Evolutionary conservation across 345 rosid species (phyloP).

Genomic region (Cardamine resedifolia): DNA sequence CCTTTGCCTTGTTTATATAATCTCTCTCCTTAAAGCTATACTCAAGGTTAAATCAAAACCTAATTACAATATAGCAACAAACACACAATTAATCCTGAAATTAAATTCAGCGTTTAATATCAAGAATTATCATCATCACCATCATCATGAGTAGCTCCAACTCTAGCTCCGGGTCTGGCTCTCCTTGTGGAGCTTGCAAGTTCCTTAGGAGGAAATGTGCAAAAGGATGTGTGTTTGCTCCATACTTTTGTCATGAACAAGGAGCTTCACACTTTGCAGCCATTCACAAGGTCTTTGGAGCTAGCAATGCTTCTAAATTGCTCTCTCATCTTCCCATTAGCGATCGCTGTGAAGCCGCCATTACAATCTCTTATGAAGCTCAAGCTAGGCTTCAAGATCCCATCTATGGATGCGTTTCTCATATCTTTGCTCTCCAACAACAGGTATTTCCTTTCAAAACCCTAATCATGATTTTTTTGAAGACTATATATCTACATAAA

Average conservation of each 20-base stretch:
- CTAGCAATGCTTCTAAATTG: constrained; percentile 89
- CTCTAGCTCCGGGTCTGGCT: constrained; percentile 66
- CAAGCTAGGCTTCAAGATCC: constrained; percentile 97
- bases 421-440: constrained; percentile 92
- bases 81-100: constrained; percentile 4
- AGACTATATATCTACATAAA: constrained; percentile 8
- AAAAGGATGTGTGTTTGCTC: constrained; percentile 92
- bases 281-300: constrained; percentile 94
- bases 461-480: constrained; percentile 17
- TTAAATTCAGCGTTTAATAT: not conserved
- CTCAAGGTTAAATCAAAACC: constrained; percentile 40
- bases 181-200: constrained; percentile 99
- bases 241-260: constrained; percentile 92
- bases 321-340: constrained; percentile 71
- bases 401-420: constrained; percentile 92
- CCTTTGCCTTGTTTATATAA: constrained; percentile 65
- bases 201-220: constrained; percentile 92
- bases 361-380: constrained; percentile 95
- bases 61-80: constrained; percentile 19
- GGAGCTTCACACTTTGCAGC: constrained; percentile 92
- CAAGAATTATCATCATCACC: not conserved
- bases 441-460: constrained; percentile 55
- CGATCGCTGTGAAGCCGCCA: constrained; percentile 83
- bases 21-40: constrained; percentile 34
- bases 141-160: constrained; percentile 35